Evolutionary conservation across 345 rosid genomes (phyloP).

Genomic region (Euphorbia pulcherrima): DNA sequence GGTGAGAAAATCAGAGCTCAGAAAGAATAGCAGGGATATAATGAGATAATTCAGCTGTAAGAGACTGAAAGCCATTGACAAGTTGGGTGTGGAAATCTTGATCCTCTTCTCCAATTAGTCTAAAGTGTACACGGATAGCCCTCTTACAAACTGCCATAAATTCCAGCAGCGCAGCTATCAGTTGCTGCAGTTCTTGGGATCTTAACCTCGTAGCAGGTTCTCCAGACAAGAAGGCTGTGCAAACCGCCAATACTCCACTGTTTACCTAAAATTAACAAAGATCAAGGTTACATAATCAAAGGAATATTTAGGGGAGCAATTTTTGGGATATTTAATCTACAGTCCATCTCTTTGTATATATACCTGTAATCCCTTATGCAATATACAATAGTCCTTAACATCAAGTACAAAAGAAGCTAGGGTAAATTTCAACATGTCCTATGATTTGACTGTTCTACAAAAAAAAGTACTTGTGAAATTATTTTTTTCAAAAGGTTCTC

Average conservation of each 20-base stretch:
- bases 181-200: slow-evolving; percentile 93
- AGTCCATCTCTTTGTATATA: too few species aligned
- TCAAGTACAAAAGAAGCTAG: too few species aligned
- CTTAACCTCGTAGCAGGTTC: slow-evolving; percentile 97
- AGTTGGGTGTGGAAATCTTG: slow-evolving; percentile 99
- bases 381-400: too few species aligned
- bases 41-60: slow-evolving; percentile 91
- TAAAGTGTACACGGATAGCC: slow-evolving; percentile 87
- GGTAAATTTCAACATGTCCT: too few species aligned
- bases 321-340: too few species aligned
- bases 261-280: slow-evolving; percentile 60
- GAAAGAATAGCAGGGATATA: slow-evolving; percentile 98
- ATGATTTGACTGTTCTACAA: too few species aligned
- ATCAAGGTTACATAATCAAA: too few species aligned
- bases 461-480: too few species aligned
- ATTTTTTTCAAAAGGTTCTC: too few species aligned
- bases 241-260: slow-evolving; percentile 95
- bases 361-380: too few species aligned
- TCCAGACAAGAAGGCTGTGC: slow-evolving; percentile 96
- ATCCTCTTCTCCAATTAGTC: slow-evolving; percentile 95
- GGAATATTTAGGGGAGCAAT: too few species aligned
- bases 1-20: slow-evolving; percentile 78
- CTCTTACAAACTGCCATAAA: slow-evolving; percentile 99
- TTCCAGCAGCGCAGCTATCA: slow-evolving; percentile 92
- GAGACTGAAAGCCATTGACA: slow-evolving; percentile 97